Evolutionary conservation across 2,329 filamentous ascomycete species (phyloP), one percentile per base, ranked within the genome.

Genomic region (Microcyclosporella mali): DNA sequence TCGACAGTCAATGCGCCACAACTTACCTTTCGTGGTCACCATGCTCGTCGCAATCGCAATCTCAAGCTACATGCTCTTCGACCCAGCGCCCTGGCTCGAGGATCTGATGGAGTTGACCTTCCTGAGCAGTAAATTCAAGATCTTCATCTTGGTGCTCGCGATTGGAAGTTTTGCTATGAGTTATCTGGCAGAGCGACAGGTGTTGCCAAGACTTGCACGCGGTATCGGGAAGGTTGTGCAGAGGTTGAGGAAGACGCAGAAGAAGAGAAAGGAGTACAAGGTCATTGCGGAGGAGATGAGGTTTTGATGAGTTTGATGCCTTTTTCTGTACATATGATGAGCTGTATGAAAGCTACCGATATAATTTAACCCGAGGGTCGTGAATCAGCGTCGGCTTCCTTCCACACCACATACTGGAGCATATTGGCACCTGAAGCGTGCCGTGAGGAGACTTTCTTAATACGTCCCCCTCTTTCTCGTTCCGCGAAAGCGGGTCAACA

Each of bases 191-290:
- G 90, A 98, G 66, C 75, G 76, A 43, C 75, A 78, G 41, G 30
- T 92, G 3, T 84, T 95, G 47, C 79, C 81, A 28, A 66, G 68
- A 16, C 53, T 95, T 42, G 84, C 88, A 14, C 80, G 78, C 48
- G 65, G 72, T 35, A 69, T 95, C 42, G 88, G 86, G 1, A 69
- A 68, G 21, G 53, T 75, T 12, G 84, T 81, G 59, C 67, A 75
- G 38, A 67, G 63, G n/a, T 68, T 62, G 67, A 62, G 76, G 37
- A 73, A 72, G 59, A 35, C 30, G 18, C 67, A 71, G 33, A 80
- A 84, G 67, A 80, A 84, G 67, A 77, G 88, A 51, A 95, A 95
- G 66, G 73, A 82, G 68, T 95, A 95, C 62, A 97, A 97, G 69
- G 56, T 87, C 15, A 82, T 95, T 21, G 61, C 75, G 37, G 84